Conservation (phyloP, 306 rosid species). For the Albizia julibrissin region DNA sequence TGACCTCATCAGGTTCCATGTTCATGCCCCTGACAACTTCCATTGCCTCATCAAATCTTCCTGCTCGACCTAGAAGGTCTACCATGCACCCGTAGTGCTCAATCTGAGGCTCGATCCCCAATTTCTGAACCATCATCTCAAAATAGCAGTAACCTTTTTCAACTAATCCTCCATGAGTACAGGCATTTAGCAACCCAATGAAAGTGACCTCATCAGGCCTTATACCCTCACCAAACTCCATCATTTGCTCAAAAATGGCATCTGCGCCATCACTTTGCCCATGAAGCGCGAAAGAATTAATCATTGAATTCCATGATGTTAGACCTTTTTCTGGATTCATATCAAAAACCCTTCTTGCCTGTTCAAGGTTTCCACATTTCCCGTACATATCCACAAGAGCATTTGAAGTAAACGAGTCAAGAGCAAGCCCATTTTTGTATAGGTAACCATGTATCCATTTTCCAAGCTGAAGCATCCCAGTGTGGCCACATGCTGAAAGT, state of each 20-base stretch:
- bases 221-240: slow-evolving; percentile 33
- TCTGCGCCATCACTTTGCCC: slow-evolving; percentile 61
- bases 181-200: slow-evolving; percentile 75
- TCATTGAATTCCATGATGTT: slow-evolving; percentile 82
- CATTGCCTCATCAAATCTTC: slow-evolving; percentile 73
- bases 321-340: slow-evolving; percentile 49
- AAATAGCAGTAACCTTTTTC: slow-evolving; percentile 66
- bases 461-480: slow-evolving; percentile 80
- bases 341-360: slow-evolving; percentile 63
- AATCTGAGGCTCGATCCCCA: slow-evolving; percentile 58
- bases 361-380: slow-evolving; percentile 67
- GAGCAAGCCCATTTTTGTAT: slow-evolving; percentile 45
- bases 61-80: slow-evolving; percentile 83
- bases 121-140: slow-evolving; percentile 51
- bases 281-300: slow-evolving; percentile 72
- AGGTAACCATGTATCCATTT: slow-evolving; percentile 75
- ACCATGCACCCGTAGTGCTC: slow-evolving; percentile 82
- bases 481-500: slow-evolving; percentile 82
- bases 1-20: slow-evolving; percentile 79
- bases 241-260: slow-evolving; percentile 57
- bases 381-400: slow-evolving; percentile 87
- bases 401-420: slow-evolving; percentile 56
- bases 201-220: slow-evolving; percentile 73
- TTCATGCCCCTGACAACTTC: slow-evolving; percentile 62
- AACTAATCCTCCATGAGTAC: slow-evolving; percentile 80